Conservation (phyloP, 2,329 filamentous ascomycete species). For the Sodiomyces alkalinus region DNA sequence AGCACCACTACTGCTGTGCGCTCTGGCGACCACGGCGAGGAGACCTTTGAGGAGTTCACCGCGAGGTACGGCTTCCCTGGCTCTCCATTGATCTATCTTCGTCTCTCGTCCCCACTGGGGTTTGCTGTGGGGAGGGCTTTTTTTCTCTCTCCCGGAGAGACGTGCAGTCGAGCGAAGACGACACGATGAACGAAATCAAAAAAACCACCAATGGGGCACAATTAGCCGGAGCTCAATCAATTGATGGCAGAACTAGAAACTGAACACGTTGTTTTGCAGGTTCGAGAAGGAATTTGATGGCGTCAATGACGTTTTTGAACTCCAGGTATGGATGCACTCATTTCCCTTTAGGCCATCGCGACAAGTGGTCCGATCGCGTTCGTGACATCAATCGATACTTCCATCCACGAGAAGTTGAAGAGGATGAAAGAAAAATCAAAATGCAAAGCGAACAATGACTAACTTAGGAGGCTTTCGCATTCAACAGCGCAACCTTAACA, state of each 20-base stretch:
- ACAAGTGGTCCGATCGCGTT: constrained; percentile 1
- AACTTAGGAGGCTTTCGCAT: constrained; percentile 3
- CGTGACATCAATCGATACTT: too few species aligned
- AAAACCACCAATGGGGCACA: constrained; percentile 2
- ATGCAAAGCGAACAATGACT: constrained; percentile 2
- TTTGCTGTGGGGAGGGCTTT: not conserved
- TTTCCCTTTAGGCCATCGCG: too few species aligned
- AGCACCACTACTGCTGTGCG: constrained; percentile 44
- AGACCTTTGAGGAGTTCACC: constrained; percentile 98
- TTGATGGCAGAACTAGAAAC: not conserved
- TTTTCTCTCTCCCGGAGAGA: not conserved
- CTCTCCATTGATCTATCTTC: not conserved
- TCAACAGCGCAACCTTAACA: constrained; percentile 78
- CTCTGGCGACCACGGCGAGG: constrained; percentile 60
- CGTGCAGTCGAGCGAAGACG: not conserved
- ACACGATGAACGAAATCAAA: constrained; percentile 1
- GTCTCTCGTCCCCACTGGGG: not conserved
- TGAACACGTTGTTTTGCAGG: constrained; percentile 46
- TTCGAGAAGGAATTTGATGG: constrained; percentile 98
- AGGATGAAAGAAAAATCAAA: constrained; percentile 8
- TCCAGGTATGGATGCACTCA: constrained; percentile 57
- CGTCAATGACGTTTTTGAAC: constrained; percentile 98
- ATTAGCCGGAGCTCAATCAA: not conserved
- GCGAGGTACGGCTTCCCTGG: constrained; percentile 81
- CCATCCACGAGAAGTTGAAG: too few species aligned